A percentile compares a stretch with the other conserved stretches of the same genome.
These are phyloP conservation scores for Rhodotorula sp. DNA, from an alignment of 1,284 basidiomycete species.

Conservation along the genomic window DNA sequence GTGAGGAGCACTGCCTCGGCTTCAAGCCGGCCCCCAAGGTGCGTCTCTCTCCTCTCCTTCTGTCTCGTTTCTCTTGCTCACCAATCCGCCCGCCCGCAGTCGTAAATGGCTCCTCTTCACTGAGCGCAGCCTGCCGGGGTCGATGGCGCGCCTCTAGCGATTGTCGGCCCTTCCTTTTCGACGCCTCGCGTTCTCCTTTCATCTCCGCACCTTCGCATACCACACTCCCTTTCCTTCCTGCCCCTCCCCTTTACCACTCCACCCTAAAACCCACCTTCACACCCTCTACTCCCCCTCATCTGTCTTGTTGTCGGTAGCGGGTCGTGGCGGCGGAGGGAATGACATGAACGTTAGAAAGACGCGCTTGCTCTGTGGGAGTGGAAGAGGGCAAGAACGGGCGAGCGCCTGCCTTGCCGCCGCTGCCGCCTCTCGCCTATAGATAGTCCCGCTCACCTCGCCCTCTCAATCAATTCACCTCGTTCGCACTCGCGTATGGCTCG, in stretches of 20 bases:
- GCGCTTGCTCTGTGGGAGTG: too few species aligned
- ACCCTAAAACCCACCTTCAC: background rate
- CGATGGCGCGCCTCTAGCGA: background rate
- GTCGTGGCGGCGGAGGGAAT: too few species aligned
- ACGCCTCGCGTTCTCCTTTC: background rate
- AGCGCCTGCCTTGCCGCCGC: too few species aligned
- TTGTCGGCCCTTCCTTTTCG: background rate
- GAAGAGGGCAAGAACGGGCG: too few species aligned
- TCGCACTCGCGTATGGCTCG: too few species aligned
- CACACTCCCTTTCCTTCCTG: background rate
- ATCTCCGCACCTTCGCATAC: background rate
- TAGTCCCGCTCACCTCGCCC: too few species aligned
- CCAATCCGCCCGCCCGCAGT: background rate
- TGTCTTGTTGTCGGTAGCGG: background rate
- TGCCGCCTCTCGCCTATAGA: too few species aligned
- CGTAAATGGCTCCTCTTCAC: background rate
- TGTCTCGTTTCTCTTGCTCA: background rate
- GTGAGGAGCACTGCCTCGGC: slow-evolving; percentile 20
- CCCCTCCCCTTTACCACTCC: too few species aligned
- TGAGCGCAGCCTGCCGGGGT: background rate
- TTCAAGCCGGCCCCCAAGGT: slow-evolving; percentile 19
- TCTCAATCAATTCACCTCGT: too few species aligned
- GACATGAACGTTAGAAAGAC: too few species aligned
- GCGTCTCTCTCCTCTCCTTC: background rate
- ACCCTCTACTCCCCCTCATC: background rate